Evolutionary conservation across 176 grass and related monocot species (phyloP).

Genomic region (Oryza meridionalis): DNA sequence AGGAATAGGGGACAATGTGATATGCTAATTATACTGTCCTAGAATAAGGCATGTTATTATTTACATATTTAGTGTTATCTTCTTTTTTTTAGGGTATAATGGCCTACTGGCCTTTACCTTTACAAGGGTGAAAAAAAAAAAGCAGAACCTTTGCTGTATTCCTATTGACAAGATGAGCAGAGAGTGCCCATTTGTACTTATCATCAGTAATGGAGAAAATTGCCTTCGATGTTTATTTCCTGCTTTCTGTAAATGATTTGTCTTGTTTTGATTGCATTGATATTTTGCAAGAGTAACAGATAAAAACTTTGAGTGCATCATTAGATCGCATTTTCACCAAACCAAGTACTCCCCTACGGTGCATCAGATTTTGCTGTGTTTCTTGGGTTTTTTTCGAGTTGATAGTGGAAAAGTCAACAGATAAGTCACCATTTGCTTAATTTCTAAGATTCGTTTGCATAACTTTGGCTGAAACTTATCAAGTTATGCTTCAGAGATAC

Average conservation of each 20-base stretch:
- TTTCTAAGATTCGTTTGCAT: too few relatives aligned
- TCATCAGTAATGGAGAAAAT: neutral
- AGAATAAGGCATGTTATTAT: slow-evolving; percentile 23
- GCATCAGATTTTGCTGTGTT: too few relatives aligned
- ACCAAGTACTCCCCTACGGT: too few relatives aligned
- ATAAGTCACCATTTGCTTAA: too few relatives aligned
- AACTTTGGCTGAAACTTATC: too few relatives aligned
- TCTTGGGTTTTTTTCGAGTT: too few relatives aligned
- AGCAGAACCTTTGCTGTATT: neutral
- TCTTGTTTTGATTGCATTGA: neutral
- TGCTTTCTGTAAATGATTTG: neutral
- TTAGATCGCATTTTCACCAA: too few relatives aligned
- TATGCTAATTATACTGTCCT: slow-evolving; percentile 30
- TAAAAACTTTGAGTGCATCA: too few relatives aligned
- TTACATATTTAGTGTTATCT: neutral
- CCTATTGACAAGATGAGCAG: neutral
- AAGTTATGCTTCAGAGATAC: too few relatives aligned
- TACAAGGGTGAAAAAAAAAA: neutral
- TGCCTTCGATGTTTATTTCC: neutral
- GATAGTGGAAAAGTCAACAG: too few relatives aligned
- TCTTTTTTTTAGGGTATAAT: slow-evolving; percentile 24
- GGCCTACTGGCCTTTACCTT: neutral
- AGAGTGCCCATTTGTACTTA: slow-evolving; percentile 5
- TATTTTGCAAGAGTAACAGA: too few relatives aligned
- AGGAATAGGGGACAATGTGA: slow-evolving; percentile 18